A percentile compares a stretch with the other conserved stretches of the same genome.
Evolutionary conservation across 2,329 filamentous ascomycete species (phyloP).

Genomic region (Leptographium flavum): DNA sequence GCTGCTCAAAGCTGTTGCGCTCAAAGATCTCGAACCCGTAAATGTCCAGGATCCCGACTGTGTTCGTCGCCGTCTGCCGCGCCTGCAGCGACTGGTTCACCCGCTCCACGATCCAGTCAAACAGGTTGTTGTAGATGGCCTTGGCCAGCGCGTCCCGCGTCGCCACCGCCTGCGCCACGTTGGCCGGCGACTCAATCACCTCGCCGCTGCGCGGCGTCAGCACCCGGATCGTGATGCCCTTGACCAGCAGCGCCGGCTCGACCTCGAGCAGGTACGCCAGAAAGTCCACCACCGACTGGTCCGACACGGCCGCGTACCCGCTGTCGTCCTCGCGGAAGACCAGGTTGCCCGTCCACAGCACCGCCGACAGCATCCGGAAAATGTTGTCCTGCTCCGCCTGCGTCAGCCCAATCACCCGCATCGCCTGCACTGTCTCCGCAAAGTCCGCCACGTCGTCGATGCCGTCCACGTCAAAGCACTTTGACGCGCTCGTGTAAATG

Average conservation of each 20-base stretch:
- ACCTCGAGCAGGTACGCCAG: conserved; percentile 89
- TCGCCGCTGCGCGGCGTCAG: conserved; percentile 55
- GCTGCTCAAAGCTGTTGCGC: conserved; percentile 96
- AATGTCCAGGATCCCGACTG: conserved; percentile 94
- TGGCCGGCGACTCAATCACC: conserved; percentile 63
- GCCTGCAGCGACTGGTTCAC: conserved; percentile 82
- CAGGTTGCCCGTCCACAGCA: conserved; percentile 92
- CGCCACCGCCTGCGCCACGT: conserved; percentile 70
- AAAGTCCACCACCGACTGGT: conserved; percentile 88
- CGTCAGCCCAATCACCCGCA: conserved; percentile 82
- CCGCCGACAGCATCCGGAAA: conserved; percentile 83
- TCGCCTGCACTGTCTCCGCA: conserved; percentile 79
- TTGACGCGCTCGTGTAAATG: conserved; percentile 82
- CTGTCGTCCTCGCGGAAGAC: conserved; percentile 80
- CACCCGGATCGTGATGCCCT: conserved; percentile 79
- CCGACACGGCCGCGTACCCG: conserved; percentile 73
- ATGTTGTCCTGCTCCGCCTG: conserved; percentile 90
- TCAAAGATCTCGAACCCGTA: conserved; percentile 99
- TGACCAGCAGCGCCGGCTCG: conserved; percentile 62
- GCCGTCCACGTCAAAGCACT: conserved; percentile 86
- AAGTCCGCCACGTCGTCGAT: conserved; percentile 89
- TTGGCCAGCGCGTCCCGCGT: conserved; percentile 87
- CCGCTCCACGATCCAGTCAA: conserved; percentile 94
- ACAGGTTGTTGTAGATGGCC: conserved; percentile 94
- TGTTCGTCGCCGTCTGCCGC: conserved; percentile 59